A percentile compares a stretch with the other conserved stretches of the same genome.
Evolutionary conservation across 352 stramenopile genomes (phyloP).

Genomic region (Pythium scleroteichum): DNA sequence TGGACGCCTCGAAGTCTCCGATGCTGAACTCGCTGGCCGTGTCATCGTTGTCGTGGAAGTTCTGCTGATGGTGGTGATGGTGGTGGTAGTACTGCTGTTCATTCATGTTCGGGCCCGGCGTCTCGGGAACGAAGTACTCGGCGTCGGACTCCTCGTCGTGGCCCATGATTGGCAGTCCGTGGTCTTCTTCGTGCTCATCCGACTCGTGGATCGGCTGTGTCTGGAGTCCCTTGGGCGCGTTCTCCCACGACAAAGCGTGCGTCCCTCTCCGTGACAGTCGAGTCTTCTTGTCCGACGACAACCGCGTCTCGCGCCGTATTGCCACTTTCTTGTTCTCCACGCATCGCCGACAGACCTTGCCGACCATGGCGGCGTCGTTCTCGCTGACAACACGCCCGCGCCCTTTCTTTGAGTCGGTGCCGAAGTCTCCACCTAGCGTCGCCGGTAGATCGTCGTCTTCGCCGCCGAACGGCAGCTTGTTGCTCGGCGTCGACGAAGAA

Average conservation of each 20-base stretch:
- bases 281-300: conserved; percentile 19
- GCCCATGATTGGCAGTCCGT: conserved; percentile 24
- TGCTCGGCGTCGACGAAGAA: not conserved
- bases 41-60: conserved; percentile 20
- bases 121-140: conserved; percentile 23
- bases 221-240: conserved; percentile 1
- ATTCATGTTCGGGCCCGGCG: conserved; percentile 2
- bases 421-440: conserved; percentile 10
- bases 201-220: conserved; percentile 17
- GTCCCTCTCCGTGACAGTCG: conserved; percentile 3
- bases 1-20: conserved; percentile 24
- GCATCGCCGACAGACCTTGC: conserved; percentile 64
- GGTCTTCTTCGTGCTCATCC: conserved; percentile 17
- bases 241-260: conserved; percentile 15
- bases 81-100: conserved; percentile 10
- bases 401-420: not conserved
- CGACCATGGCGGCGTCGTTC: conserved; percentile 39
- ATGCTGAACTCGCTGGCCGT: conserved; percentile 25
- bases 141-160: conserved; percentile 24
- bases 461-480: not conserved
- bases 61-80: not conserved
- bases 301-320: conserved; percentile 24
- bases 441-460: conserved; percentile 23
- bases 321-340: conserved; percentile 50
- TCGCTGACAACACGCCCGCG: conserved; percentile 19